phyloP scores from a whole-genome alignment of 805 yeast genomes.

The Scheffersomyces ergatensis region DNA sequence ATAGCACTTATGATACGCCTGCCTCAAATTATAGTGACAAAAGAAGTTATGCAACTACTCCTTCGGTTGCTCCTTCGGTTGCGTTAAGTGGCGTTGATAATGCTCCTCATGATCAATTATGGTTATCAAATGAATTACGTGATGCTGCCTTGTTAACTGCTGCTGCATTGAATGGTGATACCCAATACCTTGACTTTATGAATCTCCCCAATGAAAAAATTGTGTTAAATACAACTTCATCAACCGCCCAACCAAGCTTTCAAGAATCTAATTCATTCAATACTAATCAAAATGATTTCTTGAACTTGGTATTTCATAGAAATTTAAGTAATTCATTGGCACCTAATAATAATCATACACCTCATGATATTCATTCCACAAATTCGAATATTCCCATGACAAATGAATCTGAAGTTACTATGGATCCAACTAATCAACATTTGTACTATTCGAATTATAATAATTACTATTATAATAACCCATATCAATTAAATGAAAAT shows the following conservation, averaged over 20 bases:
- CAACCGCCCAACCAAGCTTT: background rate
- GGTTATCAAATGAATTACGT: conserved; percentile 68
- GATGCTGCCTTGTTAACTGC: conserved; percentile 76
- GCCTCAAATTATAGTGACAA: background rate
- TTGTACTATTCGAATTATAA: conserved; percentile 37
- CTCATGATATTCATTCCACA: conserved; percentile 2
- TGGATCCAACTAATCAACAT: conserved; percentile 35
- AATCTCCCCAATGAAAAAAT: conserved; percentile 10
- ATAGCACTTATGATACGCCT: background rate
- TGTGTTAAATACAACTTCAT: conserved; percentile 1
- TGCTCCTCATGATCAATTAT: conserved; percentile 48
- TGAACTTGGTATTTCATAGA: conserved; percentile 53
- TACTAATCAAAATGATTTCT: conserved; percentile 33
- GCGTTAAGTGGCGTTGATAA: conserved; percentile 10
- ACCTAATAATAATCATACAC: background rate
- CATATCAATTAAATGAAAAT: conserved; percentile 35
- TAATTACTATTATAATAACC: conserved; percentile 37
- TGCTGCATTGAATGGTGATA: conserved; percentile 62
- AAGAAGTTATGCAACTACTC: conserved; percentile 1
- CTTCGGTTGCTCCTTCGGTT: background rate
- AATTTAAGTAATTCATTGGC: conserved; percentile 16
- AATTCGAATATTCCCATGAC: conserved; percentile 14
- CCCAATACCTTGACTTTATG: conserved; percentile 56
- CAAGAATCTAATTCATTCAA: conserved; percentile 5
- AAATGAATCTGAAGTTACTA: conserved; percentile 14